Conservation (phyloP, 1,139 yeast genomes). For the Diutina ranongensis region DNA sequence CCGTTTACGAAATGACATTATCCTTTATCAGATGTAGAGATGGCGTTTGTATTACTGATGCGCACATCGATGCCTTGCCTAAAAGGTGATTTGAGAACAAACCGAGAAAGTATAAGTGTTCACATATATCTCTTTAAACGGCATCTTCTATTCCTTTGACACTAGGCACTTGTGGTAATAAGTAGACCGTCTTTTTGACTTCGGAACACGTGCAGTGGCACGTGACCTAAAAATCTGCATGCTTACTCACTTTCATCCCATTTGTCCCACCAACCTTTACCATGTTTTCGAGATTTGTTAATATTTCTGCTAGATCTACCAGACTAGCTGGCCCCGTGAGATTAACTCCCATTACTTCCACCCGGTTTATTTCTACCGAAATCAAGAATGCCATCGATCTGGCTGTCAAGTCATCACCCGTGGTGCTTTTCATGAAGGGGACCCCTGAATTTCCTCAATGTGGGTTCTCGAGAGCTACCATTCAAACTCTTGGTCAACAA, state of each 20-base stretch:
- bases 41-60: no score
- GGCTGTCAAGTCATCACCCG: slow-evolving; percentile 84
- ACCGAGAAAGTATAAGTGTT: no score
- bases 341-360: neutral
- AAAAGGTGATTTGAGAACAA: no score
- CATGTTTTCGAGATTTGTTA: neutral
- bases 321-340: neutral
- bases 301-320: neutral
- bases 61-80: neutral
- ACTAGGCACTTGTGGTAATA: no score
- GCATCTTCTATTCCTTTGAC: no score
- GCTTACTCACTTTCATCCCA: neutral
- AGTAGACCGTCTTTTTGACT: no score
- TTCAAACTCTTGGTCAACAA: slow-evolving; percentile 86
- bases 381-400: slow-evolving; percentile 72
- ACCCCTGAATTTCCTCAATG: slow-evolving; percentile 98
- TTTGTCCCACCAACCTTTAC: neutral
- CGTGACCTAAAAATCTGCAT: neutral
- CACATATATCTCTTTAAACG: no score
- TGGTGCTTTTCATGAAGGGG: slow-evolving; percentile 90
- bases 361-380: slow-evolving; percentile 59
- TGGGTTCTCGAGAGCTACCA: slow-evolving; percentile 93
- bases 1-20: slow-evolving; percentile 2
- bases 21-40: no score
- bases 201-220: no score